These are phyloP conservation scores for Zymoseptoria brevis DNA, from an alignment of 2,329 filamentous ascomycete genomes.

Conservation along the genomic window DNA sequence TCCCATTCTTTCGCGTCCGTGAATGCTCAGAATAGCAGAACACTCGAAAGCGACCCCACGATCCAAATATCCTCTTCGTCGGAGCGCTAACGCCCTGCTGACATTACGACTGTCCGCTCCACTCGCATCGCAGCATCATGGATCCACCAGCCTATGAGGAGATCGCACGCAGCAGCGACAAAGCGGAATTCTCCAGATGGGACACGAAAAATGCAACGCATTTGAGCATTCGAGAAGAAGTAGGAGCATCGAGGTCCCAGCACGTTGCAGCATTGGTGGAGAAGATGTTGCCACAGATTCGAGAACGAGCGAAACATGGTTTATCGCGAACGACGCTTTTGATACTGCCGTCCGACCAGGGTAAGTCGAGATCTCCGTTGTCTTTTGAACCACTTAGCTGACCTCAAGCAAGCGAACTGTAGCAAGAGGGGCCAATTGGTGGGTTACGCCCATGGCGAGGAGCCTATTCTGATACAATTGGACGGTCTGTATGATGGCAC, in stretches of 20 bases:
- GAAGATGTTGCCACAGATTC: slow-evolving; percentile 19
- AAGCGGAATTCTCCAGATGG: slow-evolving; percentile 3
- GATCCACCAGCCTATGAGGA: slow-evolving; percentile 28
- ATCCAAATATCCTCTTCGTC: not conserved
- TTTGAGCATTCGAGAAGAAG: slow-evolving; percentile 25
- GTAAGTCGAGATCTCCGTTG: slow-evolving; percentile 9
- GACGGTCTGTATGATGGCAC: slow-evolving; percentile 22
- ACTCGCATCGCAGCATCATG: slow-evolving; percentile 6
- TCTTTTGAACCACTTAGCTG: not conserved
- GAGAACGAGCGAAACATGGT: slow-evolving; percentile 21
- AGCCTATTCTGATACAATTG: slow-evolving; percentile 23
- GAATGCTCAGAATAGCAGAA: not conserved
- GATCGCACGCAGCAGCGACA: slow-evolving; percentile 3
- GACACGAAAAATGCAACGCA: slow-evolving; percentile 14
- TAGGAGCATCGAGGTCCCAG: slow-evolving; percentile 23
- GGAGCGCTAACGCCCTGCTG: not conserved
- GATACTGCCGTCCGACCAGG: slow-evolving; percentile 28
- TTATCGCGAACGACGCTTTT: slow-evolving; percentile 23
- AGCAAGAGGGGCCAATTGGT: slow-evolving; percentile 21
- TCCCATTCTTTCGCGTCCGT: not conserved
- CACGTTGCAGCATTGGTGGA: slow-evolving; percentile 26
- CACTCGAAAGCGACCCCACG: not conserved
- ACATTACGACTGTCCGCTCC: not conserved
- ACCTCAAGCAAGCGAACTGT: slow-evolving; percentile 1
- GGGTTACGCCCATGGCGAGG: slow-evolving; percentile 19